Evolutionary conservation across 2,329 filamentous ascomycete species (phyloP), one percentile per base, ranked within the genome.

Genomic region (Venturia pyrina): DNA sequence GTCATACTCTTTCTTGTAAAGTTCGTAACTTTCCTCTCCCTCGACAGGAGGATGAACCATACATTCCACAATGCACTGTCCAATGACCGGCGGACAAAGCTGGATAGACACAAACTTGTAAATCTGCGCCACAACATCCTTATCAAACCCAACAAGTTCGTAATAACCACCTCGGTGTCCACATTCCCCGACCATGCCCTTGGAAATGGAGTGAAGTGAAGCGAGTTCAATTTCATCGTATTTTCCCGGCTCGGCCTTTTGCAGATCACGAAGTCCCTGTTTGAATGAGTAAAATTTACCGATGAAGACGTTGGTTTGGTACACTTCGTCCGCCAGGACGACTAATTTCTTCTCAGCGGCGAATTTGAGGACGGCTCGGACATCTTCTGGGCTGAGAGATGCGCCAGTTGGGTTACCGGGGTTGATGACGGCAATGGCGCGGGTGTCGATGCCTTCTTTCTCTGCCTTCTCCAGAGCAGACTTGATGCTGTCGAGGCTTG

Each of bases 51-150:
- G 95, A 82, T 98, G 97, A 73, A 97, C 92, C 93, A 98, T 97
- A 76, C 96, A 81, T 81, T 98, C 95, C 68, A 99, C 90, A 61
- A 98, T 83, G 79, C 95, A 98, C 83, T 99, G 95, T 68, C 93
- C 93, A 70, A 96, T 85, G 72, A 99, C 95, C 34, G 95, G 93
- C 63, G 95, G 89, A 79, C 95, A 99, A 70, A 99, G 88, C 80
- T 90, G 93, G 80, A 99, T 98, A 76, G 89, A 95, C 74, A 98
- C 89, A 76, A 96, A 96, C 82, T 99, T 99, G 87, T 98, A 98
- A 77, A 99, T 93, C 81, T 98, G 89, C 70, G 89, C 90, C 74
- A 90, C 88, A 70, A 99, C 95, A 73, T 89, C 83, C 13, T 85
- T 79, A 75, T 96, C 87, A 77, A 99, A 97, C 71, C 91, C 91